Evolutionary conservation across 2,329 filamentous ascomycete species (phyloP), one percentile per base, ranked within the genome.

Genomic region (Aspergillus pseudotamarii): DNA sequence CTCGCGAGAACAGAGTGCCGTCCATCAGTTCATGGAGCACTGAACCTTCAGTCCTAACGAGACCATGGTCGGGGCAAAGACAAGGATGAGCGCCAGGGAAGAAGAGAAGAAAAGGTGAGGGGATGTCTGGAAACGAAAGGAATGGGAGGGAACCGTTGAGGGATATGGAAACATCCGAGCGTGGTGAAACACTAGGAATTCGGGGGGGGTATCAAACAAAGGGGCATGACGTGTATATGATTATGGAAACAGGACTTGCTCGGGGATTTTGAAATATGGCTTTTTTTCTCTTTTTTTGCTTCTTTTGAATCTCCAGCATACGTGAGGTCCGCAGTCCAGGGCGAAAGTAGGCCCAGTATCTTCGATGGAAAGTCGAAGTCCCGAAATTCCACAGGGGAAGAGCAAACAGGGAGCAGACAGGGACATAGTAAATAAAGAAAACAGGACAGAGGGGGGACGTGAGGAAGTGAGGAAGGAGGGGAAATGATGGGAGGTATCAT

Each of bases 281-380:
- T 19, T 67, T 64, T 69, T 69, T 70, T 66, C n/a, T n/a, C n/a
- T 60, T 61, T 68, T 66, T 59, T 66, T 46, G 38, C 50, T 48
- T 67, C 64, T 70, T 68, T 64, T 59, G 59, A 61, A 58, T 68
- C 62, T 72, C 68, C 67, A 72, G 66, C 68, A 64, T 66, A 68
- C 64, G 66, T 58, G 30, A n/a, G 23, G 30, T 50, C 34, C 45
- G n/a, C 32, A 34, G 57, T 38, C 50, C 59, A 58, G 70, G 72
- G 73, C 74, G 73, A 68, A 71, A 74, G 72, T 75, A 75, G 72
- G 74, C 69, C 73, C 71, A 55, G 57, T 46, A 32, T 54, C 43
- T 45, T 64, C 56, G 51, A 55, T 62, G 55, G 59, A 54, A 64
- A 30, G 61, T 21, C 48, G 48, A 51, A 51, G 48, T 32, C 28